Evolutionary conservation across 163 green algal species (phyloP), one percentile per base, ranked within the genome.

Genomic region (Volvox carteri): DNA sequence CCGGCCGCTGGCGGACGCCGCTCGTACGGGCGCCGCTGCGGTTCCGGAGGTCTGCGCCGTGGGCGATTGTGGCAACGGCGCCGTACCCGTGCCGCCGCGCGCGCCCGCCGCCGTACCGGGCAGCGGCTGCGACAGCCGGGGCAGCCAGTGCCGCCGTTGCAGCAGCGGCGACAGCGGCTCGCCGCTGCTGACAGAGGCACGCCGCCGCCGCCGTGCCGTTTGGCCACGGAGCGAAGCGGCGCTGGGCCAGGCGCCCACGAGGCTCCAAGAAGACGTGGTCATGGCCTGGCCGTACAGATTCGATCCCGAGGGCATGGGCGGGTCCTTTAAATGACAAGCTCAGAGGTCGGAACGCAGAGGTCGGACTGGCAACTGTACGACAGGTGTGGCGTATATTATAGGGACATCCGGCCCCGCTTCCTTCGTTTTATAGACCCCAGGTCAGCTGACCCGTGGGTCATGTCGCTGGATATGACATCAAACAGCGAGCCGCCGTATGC

Each of bases 241-340:
- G 39, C 12, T 2, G 7, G 33, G 58, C 42, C 35, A 42, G 11
- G 79, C 41, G 16, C 62, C 79, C 25, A 86, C 79, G 19, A 86
- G 46, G n/a, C 54, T 42, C 79, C 79, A 86, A 25, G 79, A 33
- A 30, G 79, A 86, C 9, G 79, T 68, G 30, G 21, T 78, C 28
- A 86, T 86, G 16, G 79, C 79, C 79, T 86, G 79, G 4, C 19
- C n/a, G n/a, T n/a, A n/a, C n/a, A n/a, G n/a, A n/a, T n/a, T n/a
- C n/a, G n/a, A n/a, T n/a, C n/a, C n/a, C n/a, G n/a, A n/a, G n/a
- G n/a, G n/a, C n/a, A n/a, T n/a, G n/a, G n/a, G n/a, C n/a, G n/a
- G n/a, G n/a, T n/a, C n/a, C n/a, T n/a, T n/a, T n/a, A n/a, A n/a
- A n/a, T n/a, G n/a, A n/a, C n/a, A n/a, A n/a, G n/a, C n/a, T n/a